Evolutionary conservation across 768 basidiomycete species (phyloP).

Genomic region (Pulveroboletus sp.): DNA sequence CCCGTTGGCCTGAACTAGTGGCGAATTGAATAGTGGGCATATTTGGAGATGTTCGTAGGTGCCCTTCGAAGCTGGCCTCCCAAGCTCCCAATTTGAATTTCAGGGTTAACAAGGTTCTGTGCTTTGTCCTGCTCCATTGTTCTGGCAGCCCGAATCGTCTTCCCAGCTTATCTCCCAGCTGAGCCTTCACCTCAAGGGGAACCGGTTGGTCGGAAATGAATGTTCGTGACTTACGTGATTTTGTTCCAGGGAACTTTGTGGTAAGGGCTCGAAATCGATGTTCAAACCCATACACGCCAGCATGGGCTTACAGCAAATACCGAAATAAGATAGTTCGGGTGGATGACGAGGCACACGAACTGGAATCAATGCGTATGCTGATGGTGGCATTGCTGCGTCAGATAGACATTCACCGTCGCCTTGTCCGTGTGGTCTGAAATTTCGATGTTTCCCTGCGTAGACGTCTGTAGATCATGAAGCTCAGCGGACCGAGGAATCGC

Average conservation of each 20-base stretch:
- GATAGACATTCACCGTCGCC: conserved; percentile 33
- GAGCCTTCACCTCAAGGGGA: conserved; percentile 12
- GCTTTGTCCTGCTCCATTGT: conserved; percentile 13
- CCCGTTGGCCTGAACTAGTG: conserved; percentile 5
- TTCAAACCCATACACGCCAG: background rate
- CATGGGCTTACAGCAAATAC: conserved; percentile 22
- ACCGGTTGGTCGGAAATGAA: conserved; percentile 14
- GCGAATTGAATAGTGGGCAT: background rate
- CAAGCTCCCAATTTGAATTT: conserved; percentile 10
- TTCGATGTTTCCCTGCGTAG: conserved; percentile 64
- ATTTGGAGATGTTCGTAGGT: background rate
- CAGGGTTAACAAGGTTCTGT: conserved; percentile 12
- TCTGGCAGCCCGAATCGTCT: conserved; percentile 4
- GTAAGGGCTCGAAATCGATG: conserved; percentile 14
- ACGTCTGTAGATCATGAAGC: conserved; percentile 38
- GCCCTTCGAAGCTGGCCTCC: conserved; percentile 2
- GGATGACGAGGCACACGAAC: conserved; percentile 4
- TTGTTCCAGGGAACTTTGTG: conserved; percentile 2
- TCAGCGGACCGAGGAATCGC: background rate
- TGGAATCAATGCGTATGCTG: conserved; percentile 5
- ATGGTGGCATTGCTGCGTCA: conserved; percentile 1
- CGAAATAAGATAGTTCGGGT: conserved; percentile 20
- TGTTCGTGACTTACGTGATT: conserved; percentile 4
- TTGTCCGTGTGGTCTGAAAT: conserved; percentile 48
- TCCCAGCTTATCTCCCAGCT: conserved; percentile 25